Percentiles rank a stretch among this genome's conserved stretches.
Conservation (phyloP, 805 yeast genomes). For the Saturnispora kantuleensis region DNA sequence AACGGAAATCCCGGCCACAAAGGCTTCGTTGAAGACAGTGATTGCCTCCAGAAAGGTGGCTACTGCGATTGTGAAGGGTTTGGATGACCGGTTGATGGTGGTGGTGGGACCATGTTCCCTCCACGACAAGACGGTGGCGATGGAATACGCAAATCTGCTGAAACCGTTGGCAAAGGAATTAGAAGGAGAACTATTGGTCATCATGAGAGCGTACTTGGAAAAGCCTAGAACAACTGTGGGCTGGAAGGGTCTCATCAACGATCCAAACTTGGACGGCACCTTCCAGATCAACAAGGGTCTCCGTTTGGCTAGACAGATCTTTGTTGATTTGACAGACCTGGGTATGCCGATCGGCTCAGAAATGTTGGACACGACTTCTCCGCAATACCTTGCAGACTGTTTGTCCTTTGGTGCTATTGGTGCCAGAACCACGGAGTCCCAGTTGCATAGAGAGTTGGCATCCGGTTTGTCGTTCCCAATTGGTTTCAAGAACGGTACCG, state of each 20-base stretch:
- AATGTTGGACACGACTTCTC: conserved; percentile 96
- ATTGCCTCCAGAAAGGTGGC: conserved; percentile 72
- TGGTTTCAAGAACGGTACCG: conserved; percentile 98
- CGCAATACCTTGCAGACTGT: conserved; percentile 87
- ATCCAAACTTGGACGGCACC: conserved; percentile 87
- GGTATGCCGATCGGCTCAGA: conserved; percentile 93
- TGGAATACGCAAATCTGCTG: conserved; percentile 73
- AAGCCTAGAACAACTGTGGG: conserved; percentile 99
- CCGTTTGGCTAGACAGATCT: conserved; percentile 75
- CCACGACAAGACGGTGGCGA: conserved; percentile 83
- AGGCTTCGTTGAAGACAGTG: conserved; percentile 50
- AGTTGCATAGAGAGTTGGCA: conserved; percentile 93
- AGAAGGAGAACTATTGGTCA: conserved; percentile 64
- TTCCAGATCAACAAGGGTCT: conserved; percentile 94
- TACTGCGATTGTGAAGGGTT: conserved; percentile 58
- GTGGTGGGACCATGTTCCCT: conserved; percentile 97
- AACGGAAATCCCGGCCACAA: conserved; percentile 65
- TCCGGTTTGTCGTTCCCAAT: conserved; percentile 98
- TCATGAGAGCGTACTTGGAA: conserved; percentile 97
- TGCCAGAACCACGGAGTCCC: conserved; percentile 98
- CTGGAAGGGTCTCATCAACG: conserved; percentile 97
- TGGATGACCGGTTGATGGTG: conserved; percentile 76
- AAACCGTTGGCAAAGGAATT: conserved; percentile 60
- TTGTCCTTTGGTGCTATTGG: conserved; percentile 96
- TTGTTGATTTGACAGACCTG: conserved; percentile 64